phyloP scores from a whole-genome alignment of 2,329 filamentous ascomycete species.

The Bipolaris bicolor region DNA sequence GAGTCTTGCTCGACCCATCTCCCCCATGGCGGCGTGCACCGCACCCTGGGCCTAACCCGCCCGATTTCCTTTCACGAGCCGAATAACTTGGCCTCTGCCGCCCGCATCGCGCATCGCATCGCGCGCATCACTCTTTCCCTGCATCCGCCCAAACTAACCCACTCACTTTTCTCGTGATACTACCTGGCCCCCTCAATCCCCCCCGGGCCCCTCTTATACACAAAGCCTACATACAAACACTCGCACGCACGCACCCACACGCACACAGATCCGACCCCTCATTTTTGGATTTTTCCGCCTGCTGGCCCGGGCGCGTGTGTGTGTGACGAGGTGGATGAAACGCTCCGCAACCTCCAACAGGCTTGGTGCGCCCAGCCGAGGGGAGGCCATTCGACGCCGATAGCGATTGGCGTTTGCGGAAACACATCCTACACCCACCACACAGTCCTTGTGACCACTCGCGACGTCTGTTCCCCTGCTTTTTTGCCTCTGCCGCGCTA shows the following conservation, averaged over 20 bases:
- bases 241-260: slow-evolving; percentile 12
- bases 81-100: slow-evolving; percentile 25
- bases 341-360: slow-evolving; percentile 30
- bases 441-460: slow-evolving; percentile 35
- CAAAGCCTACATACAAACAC: not conserved
- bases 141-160: slow-evolving; percentile 21
- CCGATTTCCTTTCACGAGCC: slow-evolving; percentile 23
- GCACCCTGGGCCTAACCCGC: slow-evolving; percentile 27
- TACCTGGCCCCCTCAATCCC: slow-evolving; percentile 3
- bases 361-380: slow-evolving; percentile 31
- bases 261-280: slow-evolving; percentile 30
- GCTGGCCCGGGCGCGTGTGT: slow-evolving; percentile 30
- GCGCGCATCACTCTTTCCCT: slow-evolving; percentile 14
- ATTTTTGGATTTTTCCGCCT: slow-evolving; percentile 27
- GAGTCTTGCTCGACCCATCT: slow-evolving; percentile 17
- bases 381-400: slow-evolving; percentile 27
- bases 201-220: not conserved
- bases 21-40: slow-evolving; percentile 20
- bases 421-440: slow-evolving; percentile 18
- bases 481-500: slow-evolving; percentile 21
- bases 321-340: slow-evolving; percentile 38
- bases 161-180: slow-evolving; percentile 24
- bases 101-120: slow-evolving; percentile 21
- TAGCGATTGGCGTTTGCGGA: slow-evolving; percentile 30
- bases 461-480: slow-evolving; percentile 23